Conservation (phyloP, 106 monocot genomes). For the Acorus calamus region DNA sequence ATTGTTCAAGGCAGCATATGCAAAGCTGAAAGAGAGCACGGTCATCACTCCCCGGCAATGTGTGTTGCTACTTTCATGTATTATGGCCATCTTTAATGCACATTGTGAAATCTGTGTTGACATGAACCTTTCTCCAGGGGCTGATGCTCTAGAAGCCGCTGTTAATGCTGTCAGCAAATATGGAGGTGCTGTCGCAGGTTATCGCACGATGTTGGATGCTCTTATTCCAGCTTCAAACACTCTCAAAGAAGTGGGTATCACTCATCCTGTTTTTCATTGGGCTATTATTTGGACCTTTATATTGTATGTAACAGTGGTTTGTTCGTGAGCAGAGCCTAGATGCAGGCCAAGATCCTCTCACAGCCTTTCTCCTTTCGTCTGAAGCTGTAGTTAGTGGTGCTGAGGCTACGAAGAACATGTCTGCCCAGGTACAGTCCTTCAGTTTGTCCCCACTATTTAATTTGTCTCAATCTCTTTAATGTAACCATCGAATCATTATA, state of each 20-base stretch:
- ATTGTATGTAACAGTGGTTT: no score
- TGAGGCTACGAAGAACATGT: no score
- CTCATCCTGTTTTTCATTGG: no score
- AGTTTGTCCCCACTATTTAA: constrained; percentile 86
- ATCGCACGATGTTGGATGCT: constrained; percentile 94
- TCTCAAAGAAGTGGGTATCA: constrained; percentile 50
- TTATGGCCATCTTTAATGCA: neutral
- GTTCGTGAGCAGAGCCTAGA: constrained; percentile 37
- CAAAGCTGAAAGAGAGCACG: constrained; percentile 55
- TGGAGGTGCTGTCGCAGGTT: constrained; percentile 79
- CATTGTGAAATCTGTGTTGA: neutral
- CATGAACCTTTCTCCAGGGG: constrained; percentile 43
- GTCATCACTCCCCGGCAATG: constrained; percentile 50
- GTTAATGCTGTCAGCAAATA: constrained; percentile 88
- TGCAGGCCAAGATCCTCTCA: constrained; percentile 58
- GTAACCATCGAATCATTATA: no score
- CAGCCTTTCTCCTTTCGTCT: constrained; percentile 63
- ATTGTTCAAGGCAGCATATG: constrained; percentile 87
- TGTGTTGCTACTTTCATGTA: constrained; percentile 12
- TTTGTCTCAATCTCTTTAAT: constrained; percentile 11
- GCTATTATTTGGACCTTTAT: no score
- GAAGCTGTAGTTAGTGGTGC: constrained; percentile 74
- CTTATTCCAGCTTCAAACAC: constrained; percentile 66
- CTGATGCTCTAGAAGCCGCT: constrained; percentile 65
- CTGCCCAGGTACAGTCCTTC: no score